A percentile compares a stretch with the other conserved stretches of the same genome.
phyloP scores from a whole-genome alignment of 495 filamentous ascomycete species.

The Neurospora intermedia region DNA sequence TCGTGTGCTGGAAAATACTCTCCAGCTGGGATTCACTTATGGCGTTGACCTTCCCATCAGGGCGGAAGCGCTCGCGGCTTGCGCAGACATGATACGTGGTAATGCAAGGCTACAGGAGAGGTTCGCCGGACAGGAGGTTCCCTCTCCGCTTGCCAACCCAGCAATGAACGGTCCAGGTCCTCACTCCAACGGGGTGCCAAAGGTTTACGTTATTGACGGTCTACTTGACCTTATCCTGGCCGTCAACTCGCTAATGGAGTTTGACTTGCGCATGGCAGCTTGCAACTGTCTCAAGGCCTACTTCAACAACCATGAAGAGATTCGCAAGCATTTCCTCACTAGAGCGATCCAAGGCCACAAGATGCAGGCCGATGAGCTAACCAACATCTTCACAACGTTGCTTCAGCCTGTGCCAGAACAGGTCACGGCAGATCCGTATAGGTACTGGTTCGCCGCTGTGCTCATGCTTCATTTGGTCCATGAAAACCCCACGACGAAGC shows the following conservation, averaged over 20 bases:
- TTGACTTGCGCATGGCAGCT: constrained; percentile 74
- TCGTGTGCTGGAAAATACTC: constrained; percentile 68
- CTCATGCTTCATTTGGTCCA: constrained; percentile 82
- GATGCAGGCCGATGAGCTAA: constrained; percentile 67
- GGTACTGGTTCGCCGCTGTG: constrained; percentile 84
- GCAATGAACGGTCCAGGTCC: constrained; percentile 27
- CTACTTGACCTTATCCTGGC: constrained; percentile 80
- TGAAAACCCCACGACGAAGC: constrained; percentile 72
- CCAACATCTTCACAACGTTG: constrained; percentile 83
- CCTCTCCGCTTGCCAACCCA: constrained; percentile 39
- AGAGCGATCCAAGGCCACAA: constrained; percentile 83
- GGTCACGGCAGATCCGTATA: constrained; percentile 69
- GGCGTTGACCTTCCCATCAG: constrained; percentile 64
- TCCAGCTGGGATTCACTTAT: constrained; percentile 76
- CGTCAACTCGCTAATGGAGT: constrained; percentile 50
- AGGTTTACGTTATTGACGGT: constrained; percentile 85
- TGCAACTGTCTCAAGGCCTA: constrained; percentile 90
- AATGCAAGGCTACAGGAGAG: constrained; percentile 71
- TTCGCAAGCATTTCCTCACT: constrained; percentile 72
- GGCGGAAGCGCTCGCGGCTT: constrained; percentile 74
- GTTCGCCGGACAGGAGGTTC: constrained; percentile 76
- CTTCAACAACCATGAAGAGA: constrained; percentile 65
- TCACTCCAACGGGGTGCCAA: constrained; percentile 39
- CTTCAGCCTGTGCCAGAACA: constrained; percentile 49
- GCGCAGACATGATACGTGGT: constrained; percentile 78